Evolutionary conservation across 805 yeast genomes (phyloP).

Genomic region (Candida krabiensis): DNA sequence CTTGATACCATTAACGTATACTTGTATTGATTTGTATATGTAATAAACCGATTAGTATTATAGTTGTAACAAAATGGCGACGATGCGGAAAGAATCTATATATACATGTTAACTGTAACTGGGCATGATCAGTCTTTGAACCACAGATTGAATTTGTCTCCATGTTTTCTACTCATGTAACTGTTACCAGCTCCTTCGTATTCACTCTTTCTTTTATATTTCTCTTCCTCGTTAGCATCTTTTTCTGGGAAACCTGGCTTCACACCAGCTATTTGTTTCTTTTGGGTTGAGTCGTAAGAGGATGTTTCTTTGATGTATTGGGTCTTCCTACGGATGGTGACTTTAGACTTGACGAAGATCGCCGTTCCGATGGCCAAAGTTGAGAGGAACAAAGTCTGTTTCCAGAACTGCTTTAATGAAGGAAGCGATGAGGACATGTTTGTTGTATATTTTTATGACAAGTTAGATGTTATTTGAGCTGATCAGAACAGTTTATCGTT

Average conservation of each 20-base stretch:
- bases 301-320: slow-evolving; percentile 37
- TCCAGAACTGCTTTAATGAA: slow-evolving; percentile 31
- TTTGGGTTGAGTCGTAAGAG: slow-evolving; percentile 30
- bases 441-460: background rate
- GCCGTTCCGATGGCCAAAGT: slow-evolving; percentile 34
- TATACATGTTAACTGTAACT: slow-evolving; percentile 6
- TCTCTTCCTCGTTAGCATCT: slow-evolving; percentile 36
- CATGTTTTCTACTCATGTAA: slow-evolving; percentile 45
- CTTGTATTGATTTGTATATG: too few relatives aligned
- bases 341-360: slow-evolving; percentile 34
- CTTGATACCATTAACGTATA: too few relatives aligned
- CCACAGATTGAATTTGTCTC: slow-evolving; percentile 34
- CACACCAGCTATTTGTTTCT: slow-evolving; percentile 25
- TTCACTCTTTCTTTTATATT: slow-evolving; percentile 51
- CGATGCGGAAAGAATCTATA: too few relatives aligned
- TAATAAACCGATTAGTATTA: background rate
- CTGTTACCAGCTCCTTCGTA: slow-evolving; percentile 70
- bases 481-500: too few relatives aligned
- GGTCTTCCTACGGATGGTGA: slow-evolving; percentile 33
- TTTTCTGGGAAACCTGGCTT: slow-evolving; percentile 35
- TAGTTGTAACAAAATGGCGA: slow-evolving; percentile 1
- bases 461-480: too few relatives aligned
- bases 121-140: slow-evolving; percentile 8
- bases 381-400: slow-evolving; percentile 29
- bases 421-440: slow-evolving; percentile 24